A percentile compares a stretch with the other conserved stretches of the same genome.
These are phyloP conservation scores for Colletotrichum sp. DNA, from an alignment of 2,329 filamentous ascomycete genomes.

Conservation along the genomic window DNA sequence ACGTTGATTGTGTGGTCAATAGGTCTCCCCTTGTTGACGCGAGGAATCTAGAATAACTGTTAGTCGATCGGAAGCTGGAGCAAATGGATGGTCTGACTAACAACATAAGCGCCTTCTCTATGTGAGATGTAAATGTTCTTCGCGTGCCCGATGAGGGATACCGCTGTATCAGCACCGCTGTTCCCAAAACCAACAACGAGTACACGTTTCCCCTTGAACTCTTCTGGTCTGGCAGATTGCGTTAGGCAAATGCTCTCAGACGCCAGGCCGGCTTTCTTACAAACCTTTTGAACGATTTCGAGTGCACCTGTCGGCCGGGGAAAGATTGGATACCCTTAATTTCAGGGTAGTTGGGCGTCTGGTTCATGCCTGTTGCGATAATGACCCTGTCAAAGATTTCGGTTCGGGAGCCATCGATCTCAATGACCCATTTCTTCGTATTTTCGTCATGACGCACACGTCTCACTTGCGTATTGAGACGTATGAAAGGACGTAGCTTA, in stretches of 20 bases:
- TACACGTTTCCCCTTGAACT: conserved; percentile 44
- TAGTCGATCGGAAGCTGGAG: not conserved
- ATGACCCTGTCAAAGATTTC: conserved; percentile 40
- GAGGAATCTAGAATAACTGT: not conserved
- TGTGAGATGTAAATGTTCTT: conserved; percentile 47
- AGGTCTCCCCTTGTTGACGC: conserved; percentile 32
- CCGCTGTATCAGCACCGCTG: conserved; percentile 39
- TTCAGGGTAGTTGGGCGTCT: conserved; percentile 35
- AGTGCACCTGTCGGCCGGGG: conserved; percentile 41
- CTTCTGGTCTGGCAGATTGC: conserved; percentile 23
- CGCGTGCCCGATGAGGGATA: conserved; percentile 37
- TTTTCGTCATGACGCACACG: conserved; percentile 23
- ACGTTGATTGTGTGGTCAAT: conserved; percentile 29
- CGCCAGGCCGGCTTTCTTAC: not conserved
- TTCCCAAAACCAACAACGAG: conserved; percentile 47
- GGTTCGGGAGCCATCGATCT: conserved; percentile 26
- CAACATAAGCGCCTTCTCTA: conserved; percentile 39
- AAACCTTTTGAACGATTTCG: conserved; percentile 23
- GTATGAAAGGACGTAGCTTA: conserved; percentile 26
- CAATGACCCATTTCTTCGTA: conserved; percentile 30
- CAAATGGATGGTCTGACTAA: conserved; percentile 23
- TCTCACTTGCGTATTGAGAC: conserved; percentile 27
- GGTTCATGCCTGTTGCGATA: conserved; percentile 37
- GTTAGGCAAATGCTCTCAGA: not conserved
- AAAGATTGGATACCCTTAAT: conserved; percentile 40